Evolutionary conservation across 225 moss, liverwort and hornwort genomes (phyloP).

Genomic region (Pseudisothecium myosuroides): DNA sequence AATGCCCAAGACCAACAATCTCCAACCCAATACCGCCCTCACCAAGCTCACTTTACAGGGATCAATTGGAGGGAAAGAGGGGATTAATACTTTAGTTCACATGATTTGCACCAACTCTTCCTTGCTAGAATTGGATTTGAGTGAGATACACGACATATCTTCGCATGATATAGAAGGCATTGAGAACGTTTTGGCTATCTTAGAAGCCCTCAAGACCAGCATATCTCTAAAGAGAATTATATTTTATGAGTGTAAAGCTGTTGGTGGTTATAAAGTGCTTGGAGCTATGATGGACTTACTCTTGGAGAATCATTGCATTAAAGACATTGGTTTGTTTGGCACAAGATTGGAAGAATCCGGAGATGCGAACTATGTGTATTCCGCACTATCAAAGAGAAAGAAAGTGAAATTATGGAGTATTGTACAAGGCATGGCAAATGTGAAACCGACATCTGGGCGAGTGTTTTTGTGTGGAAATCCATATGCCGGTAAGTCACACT

Average conservation of each 20-base stretch:
- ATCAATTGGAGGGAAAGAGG: neutral
- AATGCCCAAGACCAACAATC: neutral
- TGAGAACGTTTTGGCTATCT: neutral
- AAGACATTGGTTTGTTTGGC: accelerated
- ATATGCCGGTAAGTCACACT: neutral
- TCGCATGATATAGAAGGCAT: neutral
- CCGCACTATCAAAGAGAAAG: neutral
- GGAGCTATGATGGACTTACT: neutral
- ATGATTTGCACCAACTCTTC: neutral
- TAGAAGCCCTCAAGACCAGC: neutral
- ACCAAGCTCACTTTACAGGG: accelerated
- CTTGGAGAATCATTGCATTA: neutral
- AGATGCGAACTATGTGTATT: neutral
- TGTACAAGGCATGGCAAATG: neutral
- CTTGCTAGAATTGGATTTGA: accelerated
- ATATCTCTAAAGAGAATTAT: neutral
- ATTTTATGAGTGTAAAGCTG: accelerated
- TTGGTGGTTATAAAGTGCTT: neutral
- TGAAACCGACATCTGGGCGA: neutral
- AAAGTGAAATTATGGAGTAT: neutral
- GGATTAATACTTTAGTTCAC: neutral
- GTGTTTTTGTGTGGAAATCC: neutral
- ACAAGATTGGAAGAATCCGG: accelerated
- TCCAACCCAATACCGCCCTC: neutral
- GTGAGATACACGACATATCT: accelerated